Evolutionary conservation across 352 stramenopile species (phyloP).

Genomic region (Globisporangium takayamanum): DNA sequence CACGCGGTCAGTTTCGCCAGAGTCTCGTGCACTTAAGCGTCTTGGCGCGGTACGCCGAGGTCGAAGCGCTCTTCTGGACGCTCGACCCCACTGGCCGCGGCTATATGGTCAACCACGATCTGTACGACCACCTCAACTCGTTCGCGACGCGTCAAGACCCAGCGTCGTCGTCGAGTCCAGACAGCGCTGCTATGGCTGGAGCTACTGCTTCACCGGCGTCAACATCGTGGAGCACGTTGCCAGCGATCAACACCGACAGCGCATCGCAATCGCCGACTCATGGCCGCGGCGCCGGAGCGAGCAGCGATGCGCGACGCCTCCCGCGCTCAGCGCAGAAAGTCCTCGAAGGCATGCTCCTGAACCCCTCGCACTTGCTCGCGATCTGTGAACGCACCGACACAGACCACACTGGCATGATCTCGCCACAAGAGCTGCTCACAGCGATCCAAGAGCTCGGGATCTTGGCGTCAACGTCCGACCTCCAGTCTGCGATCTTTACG

Average conservation of each 20-base stretch:
- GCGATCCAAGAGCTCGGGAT: constrained; percentile 57
- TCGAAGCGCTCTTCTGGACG: constrained; percentile 71
- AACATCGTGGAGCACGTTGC: constrained; percentile 20
- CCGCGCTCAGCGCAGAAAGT: constrained; percentile 65
- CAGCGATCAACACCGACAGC: constrained; percentile 22
- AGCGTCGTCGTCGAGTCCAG: background rate
- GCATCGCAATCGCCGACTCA: background rate
- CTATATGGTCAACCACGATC: constrained; percentile 47
- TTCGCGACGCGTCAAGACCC: constrained; percentile 10
- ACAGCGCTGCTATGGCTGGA: background rate
- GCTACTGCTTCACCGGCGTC: background rate
- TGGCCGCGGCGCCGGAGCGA: background rate
- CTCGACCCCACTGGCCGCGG: constrained; percentile 57
- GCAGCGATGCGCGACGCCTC: background rate
- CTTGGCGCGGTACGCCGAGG: constrained; percentile 53
- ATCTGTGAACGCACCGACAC: constrained; percentile 46
- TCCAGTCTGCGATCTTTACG: constrained; percentile 45
- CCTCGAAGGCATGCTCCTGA: constrained; percentile 53
- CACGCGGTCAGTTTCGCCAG: constrained; percentile 62
- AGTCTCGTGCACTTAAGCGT: constrained; percentile 63
- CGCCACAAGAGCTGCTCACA: constrained; percentile 36
- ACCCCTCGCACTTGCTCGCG: constrained; percentile 31
- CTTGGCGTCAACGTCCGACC: constrained; percentile 44
- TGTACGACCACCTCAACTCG: constrained; percentile 59
- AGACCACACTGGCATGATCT: constrained; percentile 34